These are phyloP conservation scores for Ophiostoma himal-ulmi DNA, from an alignment of 2,329 filamentous ascomycete species.

Conservation along the genomic window DNA sequence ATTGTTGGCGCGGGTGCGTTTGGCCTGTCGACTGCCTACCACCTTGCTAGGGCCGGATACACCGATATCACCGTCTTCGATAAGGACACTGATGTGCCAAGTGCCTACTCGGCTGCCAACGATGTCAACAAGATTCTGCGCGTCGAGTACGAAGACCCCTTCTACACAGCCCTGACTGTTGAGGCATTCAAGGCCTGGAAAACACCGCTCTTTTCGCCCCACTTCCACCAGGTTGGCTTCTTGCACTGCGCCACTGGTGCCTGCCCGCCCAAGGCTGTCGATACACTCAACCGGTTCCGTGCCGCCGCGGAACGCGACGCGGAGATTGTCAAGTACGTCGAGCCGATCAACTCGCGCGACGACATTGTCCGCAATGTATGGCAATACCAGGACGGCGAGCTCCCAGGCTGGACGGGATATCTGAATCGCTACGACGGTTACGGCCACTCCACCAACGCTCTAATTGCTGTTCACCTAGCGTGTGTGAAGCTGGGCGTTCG, in stretches of 20 bases:
- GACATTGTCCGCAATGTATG: conserved; percentile 36
- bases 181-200: conserved; percentile 17
- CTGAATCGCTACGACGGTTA: conserved; percentile 53
- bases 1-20: conserved; percentile 36
- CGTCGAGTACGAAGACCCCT: conserved; percentile 52
- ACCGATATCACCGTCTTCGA: conserved; percentile 45
- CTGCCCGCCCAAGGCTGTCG: background rate
- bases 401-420: conserved; percentile 53
- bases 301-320: background rate
- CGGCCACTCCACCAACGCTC: conserved; percentile 48
- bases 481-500: background rate
- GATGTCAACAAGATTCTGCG: conserved; percentile 59
- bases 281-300: background rate
- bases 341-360: conserved; percentile 38
- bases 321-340: background rate
- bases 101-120: conserved; percentile 49
- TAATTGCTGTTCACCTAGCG: conserved; percentile 38
- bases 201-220: conserved; percentile 17
- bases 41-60: conserved; percentile 41
- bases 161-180: conserved; percentile 50
- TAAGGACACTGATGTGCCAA: conserved; percentile 37
- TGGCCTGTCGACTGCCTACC: conserved; percentile 45
- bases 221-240: conserved; percentile 18
- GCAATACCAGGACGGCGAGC: conserved; percentile 42
- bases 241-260: conserved; percentile 15